Percentiles rank a stretch among this genome's conserved stretches.
Evolutionary conservation across 352 stramenopile species (phyloP).

Genomic region (Pythium inflatum): DNA sequence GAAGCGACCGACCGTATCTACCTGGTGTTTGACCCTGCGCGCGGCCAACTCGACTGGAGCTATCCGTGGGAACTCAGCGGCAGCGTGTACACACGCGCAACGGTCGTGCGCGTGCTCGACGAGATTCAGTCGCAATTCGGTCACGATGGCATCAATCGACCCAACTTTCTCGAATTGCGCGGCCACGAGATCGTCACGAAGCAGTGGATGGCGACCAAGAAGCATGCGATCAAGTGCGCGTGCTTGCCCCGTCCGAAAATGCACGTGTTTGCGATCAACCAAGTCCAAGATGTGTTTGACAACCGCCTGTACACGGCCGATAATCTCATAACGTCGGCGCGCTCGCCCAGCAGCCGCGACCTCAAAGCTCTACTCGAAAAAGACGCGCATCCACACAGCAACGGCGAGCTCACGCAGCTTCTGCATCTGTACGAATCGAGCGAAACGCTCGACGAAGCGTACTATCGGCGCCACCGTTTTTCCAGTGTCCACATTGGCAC

Average conservation of each 20-base stretch:
- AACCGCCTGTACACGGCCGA: conserved; percentile 65
- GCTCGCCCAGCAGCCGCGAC: conserved; percentile 31
- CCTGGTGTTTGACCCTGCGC: conserved; percentile 51
- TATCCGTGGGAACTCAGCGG: conserved; percentile 89
- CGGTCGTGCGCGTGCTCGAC: conserved; percentile 40
- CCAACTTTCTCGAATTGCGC: conserved; percentile 67
- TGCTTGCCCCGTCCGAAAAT: conserved; percentile 60
- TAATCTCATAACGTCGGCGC: conserved; percentile 17
- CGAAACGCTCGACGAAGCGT: conserved; percentile 54
- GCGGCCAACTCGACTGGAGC: conserved; percentile 69
- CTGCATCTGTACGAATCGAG: conserved; percentile 38
- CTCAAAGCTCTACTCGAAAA: conserved; percentile 6
- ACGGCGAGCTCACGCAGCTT: conserved; percentile 39
- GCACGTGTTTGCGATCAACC: conserved; percentile 85
- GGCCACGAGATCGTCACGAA: conserved; percentile 52
- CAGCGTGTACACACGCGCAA: conserved; percentile 62
- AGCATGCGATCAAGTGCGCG: conserved; percentile 41
- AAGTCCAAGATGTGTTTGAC: conserved; percentile 79
- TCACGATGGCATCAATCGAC: conserved; percentile 47
- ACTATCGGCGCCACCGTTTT: conserved; percentile 62
- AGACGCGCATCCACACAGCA: conserved; percentile 9
- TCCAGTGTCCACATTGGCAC: conserved; percentile 82
- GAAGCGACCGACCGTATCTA: conserved; percentile 26
- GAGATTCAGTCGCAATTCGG: conserved; percentile 38
- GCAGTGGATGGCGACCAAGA: conserved; percentile 35